Base-by-base conservation (phyloP, 768 basidiomycete species). In the Tricholoma hemisulphureum region DNA sequence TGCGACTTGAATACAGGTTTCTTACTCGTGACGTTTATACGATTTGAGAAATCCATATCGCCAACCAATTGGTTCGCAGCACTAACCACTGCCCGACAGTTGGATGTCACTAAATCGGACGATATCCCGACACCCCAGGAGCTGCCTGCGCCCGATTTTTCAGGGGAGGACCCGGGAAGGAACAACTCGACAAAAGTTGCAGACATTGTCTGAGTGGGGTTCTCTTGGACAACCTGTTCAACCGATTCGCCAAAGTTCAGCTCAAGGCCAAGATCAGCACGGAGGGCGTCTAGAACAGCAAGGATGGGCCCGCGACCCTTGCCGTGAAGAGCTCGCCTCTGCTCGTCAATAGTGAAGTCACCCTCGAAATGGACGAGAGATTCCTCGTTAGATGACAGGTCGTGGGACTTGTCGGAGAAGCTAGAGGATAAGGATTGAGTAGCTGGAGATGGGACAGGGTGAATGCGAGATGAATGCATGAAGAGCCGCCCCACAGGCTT, bases 161-260 rank as follows among this genome's bases (percentile, higher is more conserved):
- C 71, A 52, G 83, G 76, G 23, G 78, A 73, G 21, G 74, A 74
- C 54, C 80, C 79, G 20, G 78, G 70, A 2, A 78, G 73, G 59
- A 86, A 79, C 62, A 93, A 76, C 67, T 93, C 89, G 66, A 94
- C 81, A 74, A 87, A 92, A 5, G 89, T 88, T 6, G 85, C 91
- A 2, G 87, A 86, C 61, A 84, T 86, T 58, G 84, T 41, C 9
- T 58, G 61, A 0, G 62, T 46, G 24, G 62, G 60, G 20, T 50
- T 63, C 8, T 67, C 64, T 10, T 57, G 78, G 32, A 63, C 83
- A 58, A 92, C 82, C 71, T 92, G 89, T 59, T 89, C 88, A 7
- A 81, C 76, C 69, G 88, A 91, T 69, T 91, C 90, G 53, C 87
- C 81, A 39, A 93, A 71, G 50, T 80, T 75, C 58, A 92, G 76